Evolutionary conservation across 345 rosid genomes (phyloP), one percentile per base, ranked within the genome.

Genomic region (Eucalyptus regnans): DNA sequence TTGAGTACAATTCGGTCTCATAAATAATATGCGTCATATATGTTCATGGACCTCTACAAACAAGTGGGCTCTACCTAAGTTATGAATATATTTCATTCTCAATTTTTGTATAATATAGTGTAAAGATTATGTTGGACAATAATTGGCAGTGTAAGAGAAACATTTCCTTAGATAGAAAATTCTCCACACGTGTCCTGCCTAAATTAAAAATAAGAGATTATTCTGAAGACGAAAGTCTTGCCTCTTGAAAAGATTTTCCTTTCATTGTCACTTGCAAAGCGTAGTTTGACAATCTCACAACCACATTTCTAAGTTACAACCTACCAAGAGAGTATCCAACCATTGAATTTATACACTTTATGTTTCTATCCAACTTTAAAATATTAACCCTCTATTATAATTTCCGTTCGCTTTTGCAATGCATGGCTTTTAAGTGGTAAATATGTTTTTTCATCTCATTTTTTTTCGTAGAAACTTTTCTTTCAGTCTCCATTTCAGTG

Each of bases 401-500:
- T 68, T 68, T 68, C 80, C 12, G 0, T 33, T 9, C 7, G 7
- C 44, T 0, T 33, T 11, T 68, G 80, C 43, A 9, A 68, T 68
- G 80, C 7, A 9, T 7, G 7, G 37, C 43, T 66, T 66, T 66
- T 31, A 33, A 33, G 12, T 8, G 13, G 23, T 33, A 68, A 29
- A 62, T 62, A 62, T 27, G 44, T 33, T 33, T 33, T 68, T 68
- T 17, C 8, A 33, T 68, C 44, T 33, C 18, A 8, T n/a, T 66
- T 8, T 33, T 4, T 15, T 8, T 14, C 0, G 2, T 8, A 33
- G 13, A 16, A 33, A 15, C 0, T 31, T 68, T 5, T 33, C 7
- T 68, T 33, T 68, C 41, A 17, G 12, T 4, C 25, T 5, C 20
- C 12, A 15, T 68, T 17, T 33, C 7, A 3, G 43, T 68, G 33